Base-by-base conservation (phyloP, 208 protist genomes). In the Acanthamoeba lenticulata region DNA sequence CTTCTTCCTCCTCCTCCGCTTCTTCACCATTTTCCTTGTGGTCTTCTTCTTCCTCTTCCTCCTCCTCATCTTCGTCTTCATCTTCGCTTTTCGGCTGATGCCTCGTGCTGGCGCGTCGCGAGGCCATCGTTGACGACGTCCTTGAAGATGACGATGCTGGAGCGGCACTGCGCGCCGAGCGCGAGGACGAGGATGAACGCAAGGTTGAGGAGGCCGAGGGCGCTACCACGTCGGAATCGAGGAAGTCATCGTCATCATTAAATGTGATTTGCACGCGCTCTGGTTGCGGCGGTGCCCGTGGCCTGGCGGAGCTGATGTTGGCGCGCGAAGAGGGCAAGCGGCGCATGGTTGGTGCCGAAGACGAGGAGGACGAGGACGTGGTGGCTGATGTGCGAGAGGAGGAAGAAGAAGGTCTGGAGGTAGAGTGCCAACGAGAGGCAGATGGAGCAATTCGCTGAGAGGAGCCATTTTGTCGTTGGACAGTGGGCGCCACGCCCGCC, bases 231-330 rank as follows among this genome's bases (percentile, higher is more conserved):
- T 44, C 69, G 3, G 74, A 55, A 1, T 42, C 74, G n/a, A 85
- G 44, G 74, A 85, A 85, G 44, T 85, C 74, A 40, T 85, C 74
- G 74, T 85, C 74, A 19, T 85, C 74, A 19, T 55, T 21, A 21
- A 57, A 85, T 15, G 3, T 52, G 42, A 85, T 55, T n/a, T 85
- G 36, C 42, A 85, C 74, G 74, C 74, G 74, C 32, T 55, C 74
- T 3, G 42, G 9, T 3, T 36, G 74, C 27, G 29, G 11, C 38
- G 60, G 27, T n/a, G 67, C 34, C 34, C 32, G 36, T 29, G 19
- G 36, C 29, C n/a, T 74, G 65, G 32, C 9, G 67, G 36, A 77
- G 67, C 42, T 60, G 77, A 86, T 27, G 44, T 60, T 60, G 24
- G 36, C 17, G 21, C 45, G 55, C 27, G 55, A 90, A 13, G 55